These are phyloP conservation scores for Globisporangium viniferum DNA, from an alignment of 352 stramenopile species.

Conservation along the genomic window DNA sequence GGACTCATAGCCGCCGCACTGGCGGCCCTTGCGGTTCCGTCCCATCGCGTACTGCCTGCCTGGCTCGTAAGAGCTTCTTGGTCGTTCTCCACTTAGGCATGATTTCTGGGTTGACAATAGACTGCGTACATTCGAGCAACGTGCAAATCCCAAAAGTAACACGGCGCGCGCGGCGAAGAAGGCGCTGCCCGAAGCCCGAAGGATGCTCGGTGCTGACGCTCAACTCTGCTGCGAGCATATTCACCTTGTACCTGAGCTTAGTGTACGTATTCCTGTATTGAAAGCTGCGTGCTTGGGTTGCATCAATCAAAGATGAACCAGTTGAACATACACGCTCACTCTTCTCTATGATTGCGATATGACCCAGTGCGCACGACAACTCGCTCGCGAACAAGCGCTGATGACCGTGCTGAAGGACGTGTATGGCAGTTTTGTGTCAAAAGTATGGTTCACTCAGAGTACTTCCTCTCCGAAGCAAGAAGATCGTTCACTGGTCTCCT, in stretches of 20 bases:
- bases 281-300: not conserved
- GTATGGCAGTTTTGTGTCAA: not conserved
- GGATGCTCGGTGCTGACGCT: slow-evolving; percentile 57
- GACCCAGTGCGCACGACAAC: slow-evolving; percentile 55
- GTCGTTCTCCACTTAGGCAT: no score
- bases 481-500: no score
- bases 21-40: slow-evolving; percentile 63
- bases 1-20: slow-evolving; percentile 65
- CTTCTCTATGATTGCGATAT: not conserved
- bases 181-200: slow-evolving; percentile 59
- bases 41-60: slow-evolving; percentile 25
- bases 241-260: slow-evolving; percentile 71
- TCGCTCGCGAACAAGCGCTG: slow-evolving; percentile 64
- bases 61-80: no score
- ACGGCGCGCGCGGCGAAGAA: slow-evolving; percentile 69
- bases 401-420: slow-evolving; percentile 79
- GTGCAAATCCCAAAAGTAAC: not conserved
- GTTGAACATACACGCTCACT: not conserved
- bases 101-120: no score
- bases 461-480: no score
- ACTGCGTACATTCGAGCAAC: no score
- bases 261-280: slow-evolving; percentile 33
- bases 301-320: not conserved
- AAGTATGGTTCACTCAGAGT: no score
- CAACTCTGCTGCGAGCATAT: slow-evolving; percentile 74